Evolutionary conservation across 1,284 basidiomycete species (phyloP), one percentile per base, ranked within the genome.

Genomic region (Volvariella volvacea): DNA sequence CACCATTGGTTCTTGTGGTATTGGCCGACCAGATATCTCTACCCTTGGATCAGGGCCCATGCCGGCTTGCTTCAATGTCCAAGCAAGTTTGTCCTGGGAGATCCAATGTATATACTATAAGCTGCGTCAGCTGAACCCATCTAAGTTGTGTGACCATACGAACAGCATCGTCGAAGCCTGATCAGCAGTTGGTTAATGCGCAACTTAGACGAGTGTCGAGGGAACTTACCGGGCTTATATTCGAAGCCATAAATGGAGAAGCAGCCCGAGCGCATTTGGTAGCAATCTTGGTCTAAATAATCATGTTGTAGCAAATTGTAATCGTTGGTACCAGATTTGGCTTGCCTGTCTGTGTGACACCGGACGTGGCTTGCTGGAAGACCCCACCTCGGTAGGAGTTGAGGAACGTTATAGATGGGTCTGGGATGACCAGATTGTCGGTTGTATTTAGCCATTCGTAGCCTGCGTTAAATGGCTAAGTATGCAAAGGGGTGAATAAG

Each of bases 1-100:
- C 56, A 81, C 83, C 85, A 93, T 80, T 1, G 91, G 90, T 60
- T 93, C 92, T 55, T 88, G 80, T 0, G 92, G 78, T 32, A 97
- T 73, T 3, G 83, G 76, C 36, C 94, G 73, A 31, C 77, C 73
- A 1, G 80, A 69, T 43, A 95, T 89, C 50, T 89, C 68, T 12
- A 82, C 81, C 1, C 55, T 49, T 0, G 64, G 41, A 57, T 93
- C 85, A 2, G 85, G 75, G 3, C 67, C 79, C 65, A 94, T 75
- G 3, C 87, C 92, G 31, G 68, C 62, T n/a, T 76, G 73, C 31
- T 78, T 76, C 43, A 97, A 54, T 2, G 82, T 88, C 91, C 90
- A 98, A 22, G 80, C 77, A 43, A 74, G 65, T 54, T 78, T 64
- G 48, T 66, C 73, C 49, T 81, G 70, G 22, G 80, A 64, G 25